Conservation (phyloP, 352 stramenopile species). For the Phytophthora macrochlamydospora region DNA sequence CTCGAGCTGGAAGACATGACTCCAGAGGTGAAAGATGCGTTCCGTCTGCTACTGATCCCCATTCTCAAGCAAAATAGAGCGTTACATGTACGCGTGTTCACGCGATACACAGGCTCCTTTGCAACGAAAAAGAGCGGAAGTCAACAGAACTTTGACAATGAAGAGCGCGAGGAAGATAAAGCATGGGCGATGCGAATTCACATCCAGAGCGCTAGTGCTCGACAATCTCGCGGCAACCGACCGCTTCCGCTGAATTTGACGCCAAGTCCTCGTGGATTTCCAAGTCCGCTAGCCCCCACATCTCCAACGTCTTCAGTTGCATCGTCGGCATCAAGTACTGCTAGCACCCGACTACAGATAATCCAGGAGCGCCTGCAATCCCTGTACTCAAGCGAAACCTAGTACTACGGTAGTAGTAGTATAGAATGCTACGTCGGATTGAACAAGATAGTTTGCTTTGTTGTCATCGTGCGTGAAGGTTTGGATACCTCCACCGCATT, state of each 20-base stretch:
- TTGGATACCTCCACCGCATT: neutral
- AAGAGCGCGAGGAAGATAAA: conserved; percentile 18
- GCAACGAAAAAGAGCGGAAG: conserved; percentile 14
- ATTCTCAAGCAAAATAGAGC: conserved; percentile 60
- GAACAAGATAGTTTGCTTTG: conserved; percentile 12
- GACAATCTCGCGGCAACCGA: neutral
- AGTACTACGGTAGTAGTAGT: neutral
- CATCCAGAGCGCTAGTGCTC: conserved; percentile 37
- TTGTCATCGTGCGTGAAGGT: conserved; percentile 1
- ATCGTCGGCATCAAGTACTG: conserved; percentile 27
- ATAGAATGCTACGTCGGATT: too few species aligned
- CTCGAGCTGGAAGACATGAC: conserved; percentile 65
- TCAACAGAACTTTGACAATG: neutral
- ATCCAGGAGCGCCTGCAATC: conserved; percentile 65
- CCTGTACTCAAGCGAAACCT: conserved; percentile 41
- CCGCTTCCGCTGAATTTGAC: conserved; percentile 16
- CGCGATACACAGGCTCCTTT: conserved; percentile 27
- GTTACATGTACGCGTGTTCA: conserved; percentile 66
- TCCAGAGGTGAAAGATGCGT: conserved; percentile 75
- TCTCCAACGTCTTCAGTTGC: conserved; percentile 36
- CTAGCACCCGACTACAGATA: conserved; percentile 58
- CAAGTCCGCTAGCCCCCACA: conserved; percentile 18
- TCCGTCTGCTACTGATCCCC: conserved; percentile 68
- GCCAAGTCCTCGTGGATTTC: conserved; percentile 7
- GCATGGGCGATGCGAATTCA: conserved; percentile 72